Percentiles rank a stretch among this genome's conserved stretches.
Evolutionary conservation across 2,329 filamentous ascomycete genomes (phyloP).

Genomic region (Metarhizium rileyi): DNA sequence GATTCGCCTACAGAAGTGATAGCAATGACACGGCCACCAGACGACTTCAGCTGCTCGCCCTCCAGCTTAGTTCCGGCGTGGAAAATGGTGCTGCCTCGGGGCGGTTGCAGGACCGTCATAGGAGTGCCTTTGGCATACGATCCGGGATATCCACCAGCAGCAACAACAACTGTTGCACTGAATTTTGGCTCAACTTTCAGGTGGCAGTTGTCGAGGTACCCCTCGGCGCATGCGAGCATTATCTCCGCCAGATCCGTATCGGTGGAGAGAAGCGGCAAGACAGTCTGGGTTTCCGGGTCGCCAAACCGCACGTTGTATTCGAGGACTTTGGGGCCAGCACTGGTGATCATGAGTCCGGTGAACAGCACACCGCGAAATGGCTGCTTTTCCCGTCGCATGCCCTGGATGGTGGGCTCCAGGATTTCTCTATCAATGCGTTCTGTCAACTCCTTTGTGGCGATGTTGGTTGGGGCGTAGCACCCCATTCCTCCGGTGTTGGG

Average conservation of each 20-base stretch:
- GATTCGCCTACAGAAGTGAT: constrained; percentile 67
- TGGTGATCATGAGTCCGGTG: constrained; percentile 90
- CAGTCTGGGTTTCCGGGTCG: constrained; percentile 83
- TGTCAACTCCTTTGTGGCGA: constrained; percentile 65
- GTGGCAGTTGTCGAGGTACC: constrained; percentile 59
- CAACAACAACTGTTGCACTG: constrained; percentile 88
- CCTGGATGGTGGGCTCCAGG: constrained; percentile 80
- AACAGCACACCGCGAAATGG: constrained; percentile 70
- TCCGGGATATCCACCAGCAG: constrained; percentile 83
- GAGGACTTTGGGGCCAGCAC: constrained; percentile 67
- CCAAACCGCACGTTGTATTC: constrained; percentile 94
- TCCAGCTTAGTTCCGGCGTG: constrained; percentile 76
- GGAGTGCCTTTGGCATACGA: constrained; percentile 69
- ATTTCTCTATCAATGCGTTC: constrained; percentile 71
- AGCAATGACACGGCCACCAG: constrained; percentile 87
- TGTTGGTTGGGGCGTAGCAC: constrained; percentile 84
- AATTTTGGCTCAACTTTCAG: constrained; percentile 61
- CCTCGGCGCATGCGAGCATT: constrained; percentile 75
- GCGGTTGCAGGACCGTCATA: constrained; percentile 39
- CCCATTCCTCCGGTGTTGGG: constrained; percentile 98
- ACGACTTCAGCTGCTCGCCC: constrained; percentile 56
- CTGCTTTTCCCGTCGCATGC: constrained; percentile 72
- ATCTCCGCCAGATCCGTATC: constrained; percentile 81
- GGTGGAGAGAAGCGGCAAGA: constrained; percentile 65
- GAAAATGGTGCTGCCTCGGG: constrained; percentile 59